Percentiles rank a stretch among this genome's conserved stretches.
These are phyloP conservation scores for Pseudisothecium myosuroides DNA, from an alignment of 225 moss, liverwort and hornwort genomes.

Conservation along the genomic window DNA sequence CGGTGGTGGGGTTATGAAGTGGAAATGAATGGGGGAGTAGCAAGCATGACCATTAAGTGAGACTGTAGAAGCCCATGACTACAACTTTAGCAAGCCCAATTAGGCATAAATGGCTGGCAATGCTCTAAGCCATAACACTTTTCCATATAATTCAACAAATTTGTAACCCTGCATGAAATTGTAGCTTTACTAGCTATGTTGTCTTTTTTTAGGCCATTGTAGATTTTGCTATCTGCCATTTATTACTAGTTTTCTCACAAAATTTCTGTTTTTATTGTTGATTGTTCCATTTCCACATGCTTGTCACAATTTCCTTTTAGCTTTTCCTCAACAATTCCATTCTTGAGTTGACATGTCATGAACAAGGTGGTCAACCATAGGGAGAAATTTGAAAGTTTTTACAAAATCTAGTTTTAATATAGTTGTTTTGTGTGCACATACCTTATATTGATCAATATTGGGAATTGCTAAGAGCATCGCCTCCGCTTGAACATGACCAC, in stretches of 20 bases:
- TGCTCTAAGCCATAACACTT: background rate
- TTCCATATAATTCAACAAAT: background rate
- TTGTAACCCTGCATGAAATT: rapidly evolving
- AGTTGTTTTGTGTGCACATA: rapidly evolving
- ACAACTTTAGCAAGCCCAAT: too few species aligned
- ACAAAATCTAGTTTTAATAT: background rate
- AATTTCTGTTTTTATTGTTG: background rate
- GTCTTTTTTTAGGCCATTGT: background rate
- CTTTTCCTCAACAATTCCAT: background rate
- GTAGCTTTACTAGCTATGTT: background rate
- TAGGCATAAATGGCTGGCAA: too few species aligned
- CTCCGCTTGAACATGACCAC: too few species aligned
- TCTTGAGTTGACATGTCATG: rapidly evolving
- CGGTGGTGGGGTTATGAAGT: too few species aligned
- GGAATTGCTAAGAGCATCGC: too few species aligned
- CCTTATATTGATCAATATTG: background rate
- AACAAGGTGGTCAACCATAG: rapidly evolving
- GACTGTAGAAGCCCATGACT: too few species aligned
- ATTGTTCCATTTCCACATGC: background rate
- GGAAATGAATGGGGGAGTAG: too few species aligned
- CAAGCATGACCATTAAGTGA: too few species aligned
- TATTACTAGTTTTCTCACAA: background rate
- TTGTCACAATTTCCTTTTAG: background rate
- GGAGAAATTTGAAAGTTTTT: background rate
- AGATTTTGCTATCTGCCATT: background rate